Evolutionary conservation across 1,139 yeast genomes (phyloP).

Genomic region (Ogataea hybrid): DNA sequence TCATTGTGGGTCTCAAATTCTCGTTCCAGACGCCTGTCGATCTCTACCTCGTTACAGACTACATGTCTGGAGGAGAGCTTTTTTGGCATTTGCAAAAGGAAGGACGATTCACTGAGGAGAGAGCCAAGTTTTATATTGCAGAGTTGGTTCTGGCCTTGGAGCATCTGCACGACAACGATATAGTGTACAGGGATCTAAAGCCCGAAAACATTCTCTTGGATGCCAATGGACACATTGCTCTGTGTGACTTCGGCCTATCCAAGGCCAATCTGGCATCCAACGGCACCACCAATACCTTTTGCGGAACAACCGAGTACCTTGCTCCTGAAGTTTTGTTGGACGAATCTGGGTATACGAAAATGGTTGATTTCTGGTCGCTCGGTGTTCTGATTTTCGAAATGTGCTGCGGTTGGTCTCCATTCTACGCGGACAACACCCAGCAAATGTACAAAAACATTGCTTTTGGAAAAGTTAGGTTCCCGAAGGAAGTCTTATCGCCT

Average conservation of each 20-base stretch:
- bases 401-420: constrained; percentile 99
- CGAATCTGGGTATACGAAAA: constrained; percentile 81
- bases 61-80: constrained; percentile 97
- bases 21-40: constrained; percentile 95
- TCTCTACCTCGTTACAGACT: constrained; percentile 89
- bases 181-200: constrained; percentile 90
- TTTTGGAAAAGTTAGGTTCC: constrained; percentile 95
- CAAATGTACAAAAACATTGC: constrained; percentile 99
- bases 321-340: constrained; percentile 81
- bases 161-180: constrained; percentile 88
- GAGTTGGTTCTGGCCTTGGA: constrained; percentile 90
- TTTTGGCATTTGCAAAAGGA: constrained; percentile 98
- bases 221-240: constrained; percentile 94
- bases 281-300: constrained; percentile 94
- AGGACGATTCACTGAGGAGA: constrained; percentile 86
- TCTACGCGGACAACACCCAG: constrained; percentile 94
- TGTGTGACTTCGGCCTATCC: constrained; percentile 95
- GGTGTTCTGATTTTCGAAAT: constrained; percentile 81
- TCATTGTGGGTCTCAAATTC: constrained; percentile 91
- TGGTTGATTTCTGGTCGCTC: constrained; percentile 86
- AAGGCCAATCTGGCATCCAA: constrained; percentile 85
- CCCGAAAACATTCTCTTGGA: constrained; percentile 93
- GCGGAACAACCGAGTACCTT: constrained; percentile 93
- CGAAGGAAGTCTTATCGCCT: constrained; percentile 86
- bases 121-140: constrained; percentile 96